These are phyloP conservation scores for Colletotrichum brevisporum DNA, from an alignment of 2,329 filamentous ascomycete genomes.

Conservation along the genomic window DNA sequence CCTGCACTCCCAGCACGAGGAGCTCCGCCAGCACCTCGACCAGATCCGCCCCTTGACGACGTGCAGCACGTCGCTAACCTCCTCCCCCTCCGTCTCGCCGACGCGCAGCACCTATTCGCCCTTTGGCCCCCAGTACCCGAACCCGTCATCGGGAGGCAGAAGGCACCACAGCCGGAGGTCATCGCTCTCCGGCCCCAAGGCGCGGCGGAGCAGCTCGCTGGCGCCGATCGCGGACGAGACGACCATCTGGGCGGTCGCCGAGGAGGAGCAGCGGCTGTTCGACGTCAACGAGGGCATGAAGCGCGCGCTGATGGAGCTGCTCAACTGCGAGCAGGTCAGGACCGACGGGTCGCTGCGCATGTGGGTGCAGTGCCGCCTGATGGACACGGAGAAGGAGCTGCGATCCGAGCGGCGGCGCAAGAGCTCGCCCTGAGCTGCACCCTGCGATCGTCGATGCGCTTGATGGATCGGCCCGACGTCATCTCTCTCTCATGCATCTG, in stretches of 20 bases:
- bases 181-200: slow-evolving; percentile 43
- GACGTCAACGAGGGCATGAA: slow-evolving; percentile 74
- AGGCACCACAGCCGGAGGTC: slow-evolving; percentile 58
- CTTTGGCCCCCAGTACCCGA: slow-evolving; percentile 40
- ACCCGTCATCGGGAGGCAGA: slow-evolving; percentile 12
- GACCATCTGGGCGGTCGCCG: slow-evolving; percentile 63
- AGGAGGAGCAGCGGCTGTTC: slow-evolving; percentile 67
- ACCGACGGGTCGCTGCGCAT: slow-evolving; percentile 65
- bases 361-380: slow-evolving; percentile 71
- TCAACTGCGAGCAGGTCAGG: slow-evolving; percentile 71
- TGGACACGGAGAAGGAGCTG: slow-evolving; percentile 73
- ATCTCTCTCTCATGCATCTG: not conserved
- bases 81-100: slow-evolving; percentile 72
- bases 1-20: slow-evolving; percentile 68
- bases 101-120: slow-evolving; percentile 66
- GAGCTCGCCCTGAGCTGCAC: slow-evolving; percentile 29
- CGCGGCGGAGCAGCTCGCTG: slow-evolving; percentile 42
- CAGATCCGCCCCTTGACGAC: slow-evolving; percentile 60
- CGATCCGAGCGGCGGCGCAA: slow-evolving; percentile 64
- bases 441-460: not conserved
- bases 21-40: slow-evolving; percentile 65
- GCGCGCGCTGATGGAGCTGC: slow-evolving; percentile 71
- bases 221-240: slow-evolving; percentile 62
- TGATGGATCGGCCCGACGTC: not conserved
- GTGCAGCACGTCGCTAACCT: slow-evolving; percentile 52